A percentile compares a stretch with the other conserved stretches of the same genome.
phyloP scores from a whole-genome alignment of 345 rosid species.

The Salix brachista region DNA sequence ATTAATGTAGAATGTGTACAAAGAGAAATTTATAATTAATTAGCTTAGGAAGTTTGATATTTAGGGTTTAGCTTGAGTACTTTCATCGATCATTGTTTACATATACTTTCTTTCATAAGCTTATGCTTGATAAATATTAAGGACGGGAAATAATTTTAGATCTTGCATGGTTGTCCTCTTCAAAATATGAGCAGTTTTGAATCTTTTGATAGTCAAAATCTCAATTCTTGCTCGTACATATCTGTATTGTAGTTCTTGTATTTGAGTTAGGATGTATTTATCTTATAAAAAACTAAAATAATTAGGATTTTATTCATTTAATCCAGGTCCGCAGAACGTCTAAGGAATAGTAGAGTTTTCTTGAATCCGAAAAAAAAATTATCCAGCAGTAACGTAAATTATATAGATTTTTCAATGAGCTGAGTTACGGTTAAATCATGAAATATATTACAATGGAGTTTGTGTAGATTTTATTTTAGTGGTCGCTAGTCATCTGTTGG shows the following conservation, averaged over 20 bases:
- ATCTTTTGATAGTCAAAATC: too few relatives aligned
- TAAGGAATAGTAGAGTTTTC: too few relatives aligned
- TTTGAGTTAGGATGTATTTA: too few relatives aligned
- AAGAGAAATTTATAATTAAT: background rate
- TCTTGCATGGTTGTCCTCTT: too few relatives aligned
- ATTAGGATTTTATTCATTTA: rapidly evolving
- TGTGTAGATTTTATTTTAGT: background rate
- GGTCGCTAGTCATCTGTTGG: background rate
- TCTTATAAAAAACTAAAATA: too few relatives aligned
- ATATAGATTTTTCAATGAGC: too few relatives aligned
- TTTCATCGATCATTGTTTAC: background rate
- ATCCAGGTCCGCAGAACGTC: rapidly evolving
- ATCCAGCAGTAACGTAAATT: too few relatives aligned
- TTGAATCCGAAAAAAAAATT: too few relatives aligned
- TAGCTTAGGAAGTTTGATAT: background rate
- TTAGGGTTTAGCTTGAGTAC: background rate
- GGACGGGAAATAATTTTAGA: background rate
- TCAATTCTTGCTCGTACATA: too few relatives aligned
- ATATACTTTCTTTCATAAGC: background rate
- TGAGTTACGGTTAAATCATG: background rate
- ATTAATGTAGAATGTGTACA: background rate
- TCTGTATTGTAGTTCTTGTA: too few relatives aligned
- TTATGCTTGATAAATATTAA: background rate
- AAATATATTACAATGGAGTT: background rate
- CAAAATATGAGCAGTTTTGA: too few relatives aligned